These are phyloP conservation scores for Herpetomonas tarakana DNA, from an alignment of 208 protist genomes.

Conservation along the genomic window DNA sequence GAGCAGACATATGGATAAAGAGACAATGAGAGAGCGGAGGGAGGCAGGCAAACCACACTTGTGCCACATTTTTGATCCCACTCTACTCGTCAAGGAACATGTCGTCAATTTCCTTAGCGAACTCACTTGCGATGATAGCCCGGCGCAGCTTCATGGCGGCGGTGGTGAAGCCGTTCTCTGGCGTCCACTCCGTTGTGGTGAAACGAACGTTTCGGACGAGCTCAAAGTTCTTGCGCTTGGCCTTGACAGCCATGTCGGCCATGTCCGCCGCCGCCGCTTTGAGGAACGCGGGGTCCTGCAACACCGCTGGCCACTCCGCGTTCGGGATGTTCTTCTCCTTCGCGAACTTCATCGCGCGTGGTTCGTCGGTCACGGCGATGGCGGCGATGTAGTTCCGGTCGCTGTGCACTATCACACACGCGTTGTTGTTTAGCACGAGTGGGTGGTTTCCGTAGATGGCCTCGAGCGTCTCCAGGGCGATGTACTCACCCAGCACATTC, in stretches of 20 bases:
- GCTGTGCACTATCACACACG: slow-evolving; percentile 63
- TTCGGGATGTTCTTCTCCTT: slow-evolving; percentile 26
- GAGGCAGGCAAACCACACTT: slow-evolving; percentile 2
- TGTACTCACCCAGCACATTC: slow-evolving; percentile 86
- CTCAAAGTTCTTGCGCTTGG: slow-evolving; percentile 37
- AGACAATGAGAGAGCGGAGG: slow-evolving; percentile 16
- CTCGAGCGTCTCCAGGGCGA: slow-evolving; percentile 80
- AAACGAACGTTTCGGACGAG: slow-evolving; percentile 25
- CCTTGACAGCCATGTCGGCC: slow-evolving; percentile 15
- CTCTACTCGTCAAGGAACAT: slow-evolving; percentile 33
- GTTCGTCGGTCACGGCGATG: slow-evolving; percentile 62
- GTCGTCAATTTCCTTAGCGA: slow-evolving; percentile 32
- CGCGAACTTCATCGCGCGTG: slow-evolving; percentile 47
- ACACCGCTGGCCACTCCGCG: slow-evolving; percentile 38
- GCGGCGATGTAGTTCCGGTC: slow-evolving; percentile 55
- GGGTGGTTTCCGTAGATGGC: slow-evolving; percentile 59
- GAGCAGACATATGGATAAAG: slow-evolving; percentile 22
- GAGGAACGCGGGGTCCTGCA: slow-evolving; percentile 37
- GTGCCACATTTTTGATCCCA: neutral
- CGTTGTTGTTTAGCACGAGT: slow-evolving; percentile 45
- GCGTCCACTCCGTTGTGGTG: slow-evolving; percentile 52
- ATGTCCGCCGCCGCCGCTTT: slow-evolving; percentile 15
- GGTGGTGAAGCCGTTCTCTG: slow-evolving; percentile 59
- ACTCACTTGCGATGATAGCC: slow-evolving; percentile 31
- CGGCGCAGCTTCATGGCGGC: slow-evolving; percentile 65